phyloP scores from a whole-genome alignment of 2,329 filamentous ascomycete species.

The Hypoxylon rubiginosum region DNA sequence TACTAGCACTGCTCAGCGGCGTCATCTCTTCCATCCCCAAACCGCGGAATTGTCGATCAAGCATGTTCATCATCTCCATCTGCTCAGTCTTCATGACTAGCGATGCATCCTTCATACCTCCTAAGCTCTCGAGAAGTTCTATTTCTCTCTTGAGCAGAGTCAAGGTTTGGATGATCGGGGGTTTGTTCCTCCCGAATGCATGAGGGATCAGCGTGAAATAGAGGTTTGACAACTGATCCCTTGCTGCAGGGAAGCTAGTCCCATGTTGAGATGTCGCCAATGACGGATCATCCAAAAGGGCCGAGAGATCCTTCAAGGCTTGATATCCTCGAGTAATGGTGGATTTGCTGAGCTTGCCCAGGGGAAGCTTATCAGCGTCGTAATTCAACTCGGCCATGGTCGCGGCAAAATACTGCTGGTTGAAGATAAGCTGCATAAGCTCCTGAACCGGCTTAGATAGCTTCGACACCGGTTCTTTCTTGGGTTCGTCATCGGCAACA shows the following conservation, averaged over 20 bases:
- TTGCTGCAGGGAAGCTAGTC: slow-evolving; percentile 56
- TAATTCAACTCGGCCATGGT: slow-evolving; percentile 78
- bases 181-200: slow-evolving; percentile 76
- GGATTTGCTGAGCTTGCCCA: slow-evolving; percentile 85
- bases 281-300: slow-evolving; percentile 68
- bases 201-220: slow-evolving; percentile 90
- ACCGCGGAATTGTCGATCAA: slow-evolving; percentile 80
- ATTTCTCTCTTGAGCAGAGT: slow-evolving; percentile 78
- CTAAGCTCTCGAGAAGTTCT: slow-evolving; percentile 82
- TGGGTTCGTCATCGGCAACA: slow-evolving; percentile 42
- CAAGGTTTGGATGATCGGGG: slow-evolving; percentile 73
- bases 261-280: slow-evolving; percentile 62
- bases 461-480: slow-evolving; percentile 46
- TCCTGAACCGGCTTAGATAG: slow-evolving; percentile 67
- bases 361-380: slow-evolving; percentile 80
- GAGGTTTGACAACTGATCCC: slow-evolving; percentile 77
- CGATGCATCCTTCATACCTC: slow-evolving; percentile 86
- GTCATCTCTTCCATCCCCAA: slow-evolving; percentile 84
- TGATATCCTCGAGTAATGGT: slow-evolving; percentile 83
- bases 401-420: slow-evolving; percentile 76
- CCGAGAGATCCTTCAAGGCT: slow-evolving; percentile 80
- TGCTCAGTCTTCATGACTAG: slow-evolving; percentile 79
- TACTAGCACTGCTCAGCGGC: slow-evolving; percentile 67
- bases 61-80: slow-evolving; percentile 67
- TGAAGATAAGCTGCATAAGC: slow-evolving; percentile 87